phyloP scores from a whole-genome alignment of 768 basidiomycete genomes.

The Tylopilus subfusipes region DNA sequence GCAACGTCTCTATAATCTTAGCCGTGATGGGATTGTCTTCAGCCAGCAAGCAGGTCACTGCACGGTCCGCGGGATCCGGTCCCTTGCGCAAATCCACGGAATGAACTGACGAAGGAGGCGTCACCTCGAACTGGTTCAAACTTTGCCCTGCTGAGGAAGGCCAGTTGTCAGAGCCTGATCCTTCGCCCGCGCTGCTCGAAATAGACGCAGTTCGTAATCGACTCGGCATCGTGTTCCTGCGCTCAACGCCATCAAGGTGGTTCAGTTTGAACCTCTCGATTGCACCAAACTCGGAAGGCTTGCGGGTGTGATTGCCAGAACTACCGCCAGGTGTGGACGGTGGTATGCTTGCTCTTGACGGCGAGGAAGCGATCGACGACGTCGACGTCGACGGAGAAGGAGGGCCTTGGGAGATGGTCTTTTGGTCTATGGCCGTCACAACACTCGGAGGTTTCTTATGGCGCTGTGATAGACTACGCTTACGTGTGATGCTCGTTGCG shows the following conservation, averaged over 20 bases:
- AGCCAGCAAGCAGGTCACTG: conserved; percentile 91
- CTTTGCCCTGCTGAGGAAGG: conserved; percentile 52
- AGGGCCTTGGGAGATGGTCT: conserved; percentile 64
- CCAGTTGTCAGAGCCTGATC: conserved; percentile 76
- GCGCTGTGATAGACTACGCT: conserved; percentile 77
- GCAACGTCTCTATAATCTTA: conserved; percentile 93
- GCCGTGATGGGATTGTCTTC: conserved; percentile 98
- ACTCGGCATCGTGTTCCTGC: conserved; percentile 83
- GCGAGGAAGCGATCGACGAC: conserved; percentile 87
- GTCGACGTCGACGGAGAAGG: conserved; percentile 91
- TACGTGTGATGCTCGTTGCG: conserved; percentile 51
- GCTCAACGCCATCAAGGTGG: conserved; percentile 71
- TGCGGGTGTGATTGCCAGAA: conserved; percentile 60
- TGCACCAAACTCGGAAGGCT: conserved; percentile 86
- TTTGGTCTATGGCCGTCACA: conserved; percentile 65
- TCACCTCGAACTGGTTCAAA: conserved; percentile 52
- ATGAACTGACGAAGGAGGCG: conserved; percentile 81
- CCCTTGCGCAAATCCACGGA: conserved; percentile 77
- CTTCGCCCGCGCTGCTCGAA: conserved; percentile 77
- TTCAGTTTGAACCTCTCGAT: conserved; percentile 86
- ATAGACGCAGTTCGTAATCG: conserved; percentile 83
- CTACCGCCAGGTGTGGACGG: conserved; percentile 69
- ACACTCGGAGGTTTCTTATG: conserved; percentile 79
- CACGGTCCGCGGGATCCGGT: conserved; percentile 76
- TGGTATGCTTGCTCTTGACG: conserved; percentile 69